Evolutionary conservation across 2,329 filamentous ascomycete genomes (phyloP), one percentile per base, ranked within the genome.

Genomic region (Sporothrix brunneoviolacea): DNA sequence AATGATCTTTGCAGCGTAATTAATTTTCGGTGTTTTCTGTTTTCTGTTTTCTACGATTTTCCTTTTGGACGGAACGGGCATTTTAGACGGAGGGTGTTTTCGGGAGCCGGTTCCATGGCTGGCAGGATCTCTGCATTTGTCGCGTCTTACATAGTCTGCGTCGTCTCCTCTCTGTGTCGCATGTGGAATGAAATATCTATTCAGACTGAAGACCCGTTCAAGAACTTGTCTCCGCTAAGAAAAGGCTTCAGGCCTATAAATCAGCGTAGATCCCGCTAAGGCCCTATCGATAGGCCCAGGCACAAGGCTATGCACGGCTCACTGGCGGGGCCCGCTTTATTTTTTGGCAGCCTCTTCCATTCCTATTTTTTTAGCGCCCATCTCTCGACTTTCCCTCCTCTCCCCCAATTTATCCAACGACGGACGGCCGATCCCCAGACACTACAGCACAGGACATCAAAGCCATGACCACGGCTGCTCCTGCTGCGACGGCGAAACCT

Each of bases 1-100:
- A n/a, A n/a, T n/a, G n/a, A n/a, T 47, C 30, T 47, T 24, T 37
- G 33, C 37, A 42, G 44, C 32, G 32, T 30, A 28, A 24, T 28
- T n/a, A 10, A 18, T 43, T 21, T 35, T 32, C 22, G 8, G 21
- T 40, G 19, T 30, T 16, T 15, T 37, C 15, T 27, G 8, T 33
- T 16, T 27, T 15, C 13, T 9, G 12, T 27, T 21, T 24, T 21
- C n/a, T 16, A 32, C 18, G 16, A 35, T 22, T 28, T 45, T 21
- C 30, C n/a, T 43, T 33, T 18, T 15, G 24, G 24, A 28, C 10
- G 5, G 24, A 28, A 10, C 24, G 24, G 24, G 24, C 24, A 28
- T 28, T n/a, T n/a, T 28, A 28, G 24, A 28, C 24, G 24, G 24
- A 28, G 24, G 5, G 24, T 32, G 28, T 35, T 44, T 24, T 16